These are phyloP conservation scores for Chlorella vulgaris DNA, from an alignment of 139 green algal species.

Conservation along the genomic window DNA sequence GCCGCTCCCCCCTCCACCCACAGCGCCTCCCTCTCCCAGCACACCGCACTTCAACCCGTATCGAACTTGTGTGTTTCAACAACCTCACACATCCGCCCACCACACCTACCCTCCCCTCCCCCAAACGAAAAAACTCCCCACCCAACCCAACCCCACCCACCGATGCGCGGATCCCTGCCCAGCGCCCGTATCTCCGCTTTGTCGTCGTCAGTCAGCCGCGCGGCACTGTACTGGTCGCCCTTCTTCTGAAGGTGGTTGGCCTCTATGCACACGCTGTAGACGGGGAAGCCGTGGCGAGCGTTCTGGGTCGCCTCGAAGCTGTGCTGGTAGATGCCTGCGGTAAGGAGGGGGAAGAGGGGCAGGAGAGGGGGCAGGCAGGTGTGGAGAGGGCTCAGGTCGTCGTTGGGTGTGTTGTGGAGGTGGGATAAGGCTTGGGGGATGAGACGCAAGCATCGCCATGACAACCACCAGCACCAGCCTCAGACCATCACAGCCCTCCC, in stretches of 20 bases:
- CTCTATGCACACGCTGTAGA: slow-evolving; percentile 93
- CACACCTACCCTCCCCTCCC: no score
- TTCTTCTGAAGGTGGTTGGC: slow-evolving; percentile 90
- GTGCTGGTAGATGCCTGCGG: slow-evolving; percentile 91
- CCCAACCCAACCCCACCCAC: slow-evolving; percentile 37
- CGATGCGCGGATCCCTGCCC: slow-evolving; percentile 78
- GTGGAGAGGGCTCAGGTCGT: not conserved
- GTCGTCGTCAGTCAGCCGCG: slow-evolving; percentile 93
- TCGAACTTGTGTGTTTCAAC: no score
- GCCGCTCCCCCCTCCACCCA: no score
- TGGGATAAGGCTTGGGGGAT: no score
- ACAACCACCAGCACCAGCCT: no score
- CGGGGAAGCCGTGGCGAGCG: slow-evolving; percentile 92
- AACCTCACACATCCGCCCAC: no score
- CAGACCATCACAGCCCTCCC: no score
- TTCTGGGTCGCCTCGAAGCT: slow-evolving; percentile 91
- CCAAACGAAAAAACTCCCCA: no score
- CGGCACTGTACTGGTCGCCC: slow-evolving; percentile 74
- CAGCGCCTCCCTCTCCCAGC: no score
- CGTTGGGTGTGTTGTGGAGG: no score
- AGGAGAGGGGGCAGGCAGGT: not conserved
- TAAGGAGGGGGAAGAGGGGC: not conserved
- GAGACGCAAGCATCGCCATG: no score
- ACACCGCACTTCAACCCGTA: no score
- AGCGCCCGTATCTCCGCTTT: slow-evolving; percentile 79